These are phyloP conservation scores for Elsinoe arachidis DNA, from an alignment of 2,329 filamentous ascomycete genomes.

Conservation along the genomic window DNA sequence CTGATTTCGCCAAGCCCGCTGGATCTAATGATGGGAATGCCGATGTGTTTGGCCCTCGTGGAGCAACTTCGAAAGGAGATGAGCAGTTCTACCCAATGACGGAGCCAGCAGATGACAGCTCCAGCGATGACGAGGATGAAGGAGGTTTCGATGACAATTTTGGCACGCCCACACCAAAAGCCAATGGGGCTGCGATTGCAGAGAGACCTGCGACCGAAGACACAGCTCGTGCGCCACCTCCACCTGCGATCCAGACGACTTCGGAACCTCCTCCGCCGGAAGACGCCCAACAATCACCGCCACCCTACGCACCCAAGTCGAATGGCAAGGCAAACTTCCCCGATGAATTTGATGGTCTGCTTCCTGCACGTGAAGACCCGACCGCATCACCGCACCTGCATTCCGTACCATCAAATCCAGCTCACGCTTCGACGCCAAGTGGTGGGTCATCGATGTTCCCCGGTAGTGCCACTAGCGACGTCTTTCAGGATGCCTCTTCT, in stretches of 20 bases:
- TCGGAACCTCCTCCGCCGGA: slow-evolving; percentile 39
- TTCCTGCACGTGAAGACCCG: slow-evolving; percentile 48
- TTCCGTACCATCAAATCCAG: slow-evolving; percentile 34
- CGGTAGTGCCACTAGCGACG: slow-evolving; percentile 16
- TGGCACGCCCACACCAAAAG: slow-evolving; percentile 49
- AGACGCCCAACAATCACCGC: slow-evolving; percentile 49
- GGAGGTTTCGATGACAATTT: slow-evolving; percentile 90
- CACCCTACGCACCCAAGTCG: slow-evolving; percentile 39
- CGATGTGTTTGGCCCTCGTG: slow-evolving; percentile 16
- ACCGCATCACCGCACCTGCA: slow-evolving; percentile 36
- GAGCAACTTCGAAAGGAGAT: slow-evolving; percentile 14
- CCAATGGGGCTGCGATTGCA: slow-evolving; percentile 14
- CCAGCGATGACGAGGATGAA: slow-evolving; percentile 62
- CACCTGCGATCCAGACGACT: slow-evolving; percentile 22
- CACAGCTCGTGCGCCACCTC: slow-evolving; percentile 46
- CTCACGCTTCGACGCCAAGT: slow-evolving; percentile 19
- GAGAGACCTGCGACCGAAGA: slow-evolving; percentile 37
- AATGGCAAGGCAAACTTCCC: slow-evolving; percentile 35
- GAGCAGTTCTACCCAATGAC: slow-evolving; percentile 23
- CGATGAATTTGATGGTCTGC: slow-evolving; percentile 46
- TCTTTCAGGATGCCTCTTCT: slow-evolving; percentile 24
- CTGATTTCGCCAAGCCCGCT: slow-evolving; percentile 51
- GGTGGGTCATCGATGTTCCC: slow-evolving; percentile 6
- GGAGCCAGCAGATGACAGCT: slow-evolving; percentile 61
- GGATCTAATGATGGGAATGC: slow-evolving; percentile 16